Evolutionary conservation across 306 rosid genomes (phyloP).

Genomic region (Sophora flavescens): DNA sequence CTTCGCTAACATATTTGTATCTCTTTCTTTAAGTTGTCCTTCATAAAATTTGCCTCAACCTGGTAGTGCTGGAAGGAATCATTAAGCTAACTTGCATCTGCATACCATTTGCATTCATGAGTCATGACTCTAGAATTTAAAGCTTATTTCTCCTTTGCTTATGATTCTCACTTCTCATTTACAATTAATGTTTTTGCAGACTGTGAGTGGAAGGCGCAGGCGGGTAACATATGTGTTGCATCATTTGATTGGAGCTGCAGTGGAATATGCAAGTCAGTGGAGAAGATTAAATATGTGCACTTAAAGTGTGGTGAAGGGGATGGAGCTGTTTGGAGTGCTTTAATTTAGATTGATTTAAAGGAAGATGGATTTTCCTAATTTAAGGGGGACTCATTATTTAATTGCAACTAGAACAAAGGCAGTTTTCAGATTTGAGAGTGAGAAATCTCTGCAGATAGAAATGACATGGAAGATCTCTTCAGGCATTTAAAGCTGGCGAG

Average conservation of each 20-base stretch:
- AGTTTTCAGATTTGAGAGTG: slow-evolving; percentile 41
- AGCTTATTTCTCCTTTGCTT: background rate
- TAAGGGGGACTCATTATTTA: slow-evolving; percentile 35
- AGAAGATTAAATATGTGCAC: slow-evolving; percentile 89
- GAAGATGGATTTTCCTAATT: slow-evolving; percentile 33
- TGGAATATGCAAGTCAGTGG: slow-evolving; percentile 99
- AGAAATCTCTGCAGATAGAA: slow-evolving; percentile 39
- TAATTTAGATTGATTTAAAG: slow-evolving; percentile 50
- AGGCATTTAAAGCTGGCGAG: slow-evolving; percentile 23
- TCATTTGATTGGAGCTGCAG: slow-evolving; percentile 99
- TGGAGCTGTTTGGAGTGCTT: slow-evolving; percentile 87
- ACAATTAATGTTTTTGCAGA: slow-evolving; percentile 57
- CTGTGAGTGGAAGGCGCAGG: slow-evolving; percentile 98
- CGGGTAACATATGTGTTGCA: slow-evolving; percentile 89
- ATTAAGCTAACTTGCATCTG: slow-evolving; percentile 8
- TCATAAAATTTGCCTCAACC: background rate
- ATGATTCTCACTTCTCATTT: slow-evolving; percentile 35
- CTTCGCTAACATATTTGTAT: background rate
- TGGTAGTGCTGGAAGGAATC: background rate
- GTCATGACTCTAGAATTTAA: background rate
- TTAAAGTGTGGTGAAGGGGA: slow-evolving; percentile 96
- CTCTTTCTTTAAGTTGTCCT: background rate
- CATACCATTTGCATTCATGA: background rate
- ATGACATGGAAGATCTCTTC: slow-evolving; percentile 30
- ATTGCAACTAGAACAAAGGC: slow-evolving; percentile 36